These are phyloP conservation scores for Haberlea rhodopensis DNA, from an alignment of 257 asterid genomes.

Conservation along the genomic window DNA sequence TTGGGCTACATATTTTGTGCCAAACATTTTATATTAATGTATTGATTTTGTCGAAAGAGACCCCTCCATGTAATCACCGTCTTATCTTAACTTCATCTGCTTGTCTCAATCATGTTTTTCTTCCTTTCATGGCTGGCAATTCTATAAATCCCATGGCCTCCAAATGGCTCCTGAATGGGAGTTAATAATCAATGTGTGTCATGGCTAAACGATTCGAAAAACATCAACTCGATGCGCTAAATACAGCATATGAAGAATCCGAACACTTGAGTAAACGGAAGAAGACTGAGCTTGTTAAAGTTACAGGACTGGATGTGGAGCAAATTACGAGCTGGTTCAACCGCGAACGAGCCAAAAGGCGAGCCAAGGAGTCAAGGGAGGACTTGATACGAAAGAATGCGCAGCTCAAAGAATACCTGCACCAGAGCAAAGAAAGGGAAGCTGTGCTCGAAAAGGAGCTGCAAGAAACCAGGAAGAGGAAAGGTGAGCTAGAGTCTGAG, in stretches of 20 bases:
- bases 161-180: not conserved
- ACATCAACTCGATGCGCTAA: not conserved
- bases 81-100: slow-evolving; percentile 18
- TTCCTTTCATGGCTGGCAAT: not conserved
- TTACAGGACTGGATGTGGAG: slow-evolving; percentile 22
- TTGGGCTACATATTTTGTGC: not conserved
- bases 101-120: slow-evolving; percentile 17
- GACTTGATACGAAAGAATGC: not conserved
- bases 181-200: too few relatives aligned
- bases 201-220: slow-evolving; percentile 13
- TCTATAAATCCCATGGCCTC: not conserved
- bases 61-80: not conserved
- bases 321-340: slow-evolving; percentile 16
- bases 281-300: not conserved
- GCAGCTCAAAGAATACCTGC: not conserved
- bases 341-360: not conserved
- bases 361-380: not conserved
- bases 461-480: not conserved
- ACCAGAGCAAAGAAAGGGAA: slow-evolving; percentile 2
- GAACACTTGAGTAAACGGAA: not conserved
- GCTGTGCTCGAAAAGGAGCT: slow-evolving; percentile 11
- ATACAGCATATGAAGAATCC: slow-evolving; percentile 6
- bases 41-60: slow-evolving; percentile 8
- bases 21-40: slow-evolving; percentile 1
- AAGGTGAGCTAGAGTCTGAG: not conserved